Conservation (phyloP, 148 eudicot species). For the Camellia lanceoleosa region DNA sequence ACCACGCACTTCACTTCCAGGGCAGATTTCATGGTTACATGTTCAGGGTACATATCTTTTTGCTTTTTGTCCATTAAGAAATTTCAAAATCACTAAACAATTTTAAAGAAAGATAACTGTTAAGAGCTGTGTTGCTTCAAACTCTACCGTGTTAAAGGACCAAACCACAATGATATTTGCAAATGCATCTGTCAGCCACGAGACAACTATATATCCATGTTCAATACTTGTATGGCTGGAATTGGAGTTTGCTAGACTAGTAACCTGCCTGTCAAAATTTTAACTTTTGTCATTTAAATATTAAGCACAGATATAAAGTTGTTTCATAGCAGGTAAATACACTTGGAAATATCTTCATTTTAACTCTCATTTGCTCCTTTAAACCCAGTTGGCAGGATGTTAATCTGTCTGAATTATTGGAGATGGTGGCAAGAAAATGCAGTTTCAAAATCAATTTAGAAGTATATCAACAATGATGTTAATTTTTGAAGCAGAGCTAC, state of each 20-base stretch:
- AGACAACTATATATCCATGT: too few relatives aligned
- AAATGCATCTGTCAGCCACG: background rate
- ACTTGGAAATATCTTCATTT: background rate
- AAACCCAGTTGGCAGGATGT: background rate
- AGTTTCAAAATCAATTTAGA: background rate
- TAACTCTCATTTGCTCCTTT: background rate
- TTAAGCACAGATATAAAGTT: background rate
- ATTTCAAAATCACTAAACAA: constrained; percentile 1
- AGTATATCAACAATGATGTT: background rate
- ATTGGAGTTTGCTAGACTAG: background rate
- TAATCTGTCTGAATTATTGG: background rate
- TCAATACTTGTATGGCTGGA: background rate
- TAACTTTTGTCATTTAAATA: background rate
- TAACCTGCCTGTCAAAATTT: background rate
- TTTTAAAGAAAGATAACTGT: background rate
- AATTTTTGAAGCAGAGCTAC: background rate
- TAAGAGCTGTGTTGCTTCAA: background rate
- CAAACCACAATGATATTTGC: background rate
- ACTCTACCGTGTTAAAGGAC: background rate
- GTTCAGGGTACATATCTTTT: too few relatives aligned
- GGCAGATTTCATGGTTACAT: too few relatives aligned
- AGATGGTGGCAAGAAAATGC: background rate
- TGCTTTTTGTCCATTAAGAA: background rate
- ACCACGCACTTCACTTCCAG: too few relatives aligned
- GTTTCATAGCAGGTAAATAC: background rate